Conservation (phyloP, 768 basidiomycete species). For the Pleurotus eryngii region DNA sequence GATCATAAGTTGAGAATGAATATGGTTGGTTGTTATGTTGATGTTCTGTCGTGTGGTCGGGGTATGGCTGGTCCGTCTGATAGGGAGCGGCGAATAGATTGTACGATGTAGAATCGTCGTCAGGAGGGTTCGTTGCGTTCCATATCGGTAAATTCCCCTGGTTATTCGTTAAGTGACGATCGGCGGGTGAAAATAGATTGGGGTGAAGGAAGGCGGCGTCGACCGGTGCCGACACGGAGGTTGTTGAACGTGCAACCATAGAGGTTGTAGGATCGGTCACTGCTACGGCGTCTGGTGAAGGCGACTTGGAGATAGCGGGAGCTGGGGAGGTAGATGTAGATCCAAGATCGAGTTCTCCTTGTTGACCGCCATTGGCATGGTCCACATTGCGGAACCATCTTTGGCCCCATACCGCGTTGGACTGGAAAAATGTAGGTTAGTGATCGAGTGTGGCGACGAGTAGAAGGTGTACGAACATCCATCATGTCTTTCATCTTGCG, state of each 20-base stretch:
- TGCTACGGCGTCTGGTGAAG: background rate
- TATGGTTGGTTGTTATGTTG: too few relatives aligned
- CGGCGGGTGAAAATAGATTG: background rate
- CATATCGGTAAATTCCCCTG: background rate
- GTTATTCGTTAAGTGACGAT: background rate
- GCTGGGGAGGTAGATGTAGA: background rate
- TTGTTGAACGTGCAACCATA: background rate
- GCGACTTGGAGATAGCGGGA: background rate
- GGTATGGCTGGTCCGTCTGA: background rate
- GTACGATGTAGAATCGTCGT: background rate
- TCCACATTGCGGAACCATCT: constrained; percentile 2
- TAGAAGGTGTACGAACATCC: too few relatives aligned
- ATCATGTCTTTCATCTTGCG: background rate
- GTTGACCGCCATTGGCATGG: background rate
- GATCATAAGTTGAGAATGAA: too few relatives aligned
- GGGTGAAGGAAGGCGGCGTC: background rate
- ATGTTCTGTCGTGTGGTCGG: too few relatives aligned
- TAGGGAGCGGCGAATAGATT: background rate
- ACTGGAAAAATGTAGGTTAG: background rate
- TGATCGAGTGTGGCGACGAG: background rate
- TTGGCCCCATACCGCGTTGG: constrained; percentile 2
- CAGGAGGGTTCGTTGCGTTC: background rate
- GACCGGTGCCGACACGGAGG: background rate
- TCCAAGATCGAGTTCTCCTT: background rate
- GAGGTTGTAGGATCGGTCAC: background rate